Percentiles rank a stretch among this genome's conserved stretches.
Conservation (phyloP, 2,329 filamentous ascomycete species). For the Hyphodiscus sp. region DNA sequence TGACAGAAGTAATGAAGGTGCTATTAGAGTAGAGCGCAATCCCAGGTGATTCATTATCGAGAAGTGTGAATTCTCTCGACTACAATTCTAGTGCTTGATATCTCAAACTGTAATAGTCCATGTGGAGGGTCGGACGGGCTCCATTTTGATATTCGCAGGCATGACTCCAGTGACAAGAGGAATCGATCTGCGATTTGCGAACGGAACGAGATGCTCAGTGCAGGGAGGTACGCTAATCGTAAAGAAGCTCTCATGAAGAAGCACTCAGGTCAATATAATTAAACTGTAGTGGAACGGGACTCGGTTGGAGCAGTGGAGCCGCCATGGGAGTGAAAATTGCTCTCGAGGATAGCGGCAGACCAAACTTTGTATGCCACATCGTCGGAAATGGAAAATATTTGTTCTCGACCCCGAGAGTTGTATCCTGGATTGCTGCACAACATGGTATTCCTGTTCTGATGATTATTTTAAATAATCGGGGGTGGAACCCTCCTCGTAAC, state of each 20-base stretch:
- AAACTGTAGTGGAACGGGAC: slow-evolving; percentile 70
- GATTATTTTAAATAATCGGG: slow-evolving; percentile 56
- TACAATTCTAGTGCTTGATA: no score
- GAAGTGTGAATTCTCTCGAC: no score
- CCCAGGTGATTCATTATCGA: no score
- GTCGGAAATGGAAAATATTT: slow-evolving; percentile 62
- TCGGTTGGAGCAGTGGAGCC: slow-evolving; percentile 70
- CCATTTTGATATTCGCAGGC: no score
- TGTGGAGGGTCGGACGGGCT: no score
- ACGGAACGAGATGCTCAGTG: slow-evolving; percentile 42
- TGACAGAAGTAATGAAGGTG: no score
- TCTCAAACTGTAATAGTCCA: no score
- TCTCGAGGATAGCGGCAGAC: slow-evolving; percentile 38
- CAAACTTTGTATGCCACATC: slow-evolving; percentile 51
- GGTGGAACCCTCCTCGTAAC: slow-evolving; percentile 58
- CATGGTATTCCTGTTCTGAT: slow-evolving; percentile 58
- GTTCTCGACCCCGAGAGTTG: slow-evolving; percentile 54
- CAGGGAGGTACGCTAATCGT: slow-evolving; percentile 33
- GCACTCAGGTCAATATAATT: slow-evolving; percentile 43
- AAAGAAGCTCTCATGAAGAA: slow-evolving; percentile 31
- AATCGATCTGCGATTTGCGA: slow-evolving; percentile 63
- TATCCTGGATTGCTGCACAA: slow-evolving; percentile 59
- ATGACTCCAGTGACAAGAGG: no score
- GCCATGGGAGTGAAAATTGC: slow-evolving; percentile 70
- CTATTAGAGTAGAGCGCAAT: no score